phyloP scores from a whole-genome alignment of 805 yeast genomes.

The Millerozyma acaciae region DNA sequence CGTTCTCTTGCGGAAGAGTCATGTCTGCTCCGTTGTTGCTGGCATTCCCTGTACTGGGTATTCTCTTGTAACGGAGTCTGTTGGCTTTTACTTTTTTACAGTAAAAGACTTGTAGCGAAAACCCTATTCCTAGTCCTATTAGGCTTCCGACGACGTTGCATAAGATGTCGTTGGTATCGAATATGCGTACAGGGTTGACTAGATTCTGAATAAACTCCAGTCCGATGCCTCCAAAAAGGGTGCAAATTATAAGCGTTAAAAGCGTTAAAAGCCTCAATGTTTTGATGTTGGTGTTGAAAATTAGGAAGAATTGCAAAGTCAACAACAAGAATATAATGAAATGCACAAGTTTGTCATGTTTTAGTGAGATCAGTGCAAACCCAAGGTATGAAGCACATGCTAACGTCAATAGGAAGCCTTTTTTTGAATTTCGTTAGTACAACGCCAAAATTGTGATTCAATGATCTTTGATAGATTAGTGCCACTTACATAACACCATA shows the following conservation, averaged over 20 bases:
- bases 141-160: constrained; percentile 31
- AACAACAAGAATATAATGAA: constrained; percentile 43
- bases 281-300: constrained; percentile 32
- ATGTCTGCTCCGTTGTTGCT: neutral
- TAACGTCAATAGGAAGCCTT: constrained; percentile 26
- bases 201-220: constrained; percentile 51
- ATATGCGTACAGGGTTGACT: constrained; percentile 43
- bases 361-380: constrained; percentile 43
- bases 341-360: constrained; percentile 52
- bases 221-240: constrained; percentile 42
- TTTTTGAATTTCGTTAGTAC: constrained; percentile 6
- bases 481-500: constrained; percentile 18
- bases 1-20: constrained; percentile 7
- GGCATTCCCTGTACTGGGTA: neutral
- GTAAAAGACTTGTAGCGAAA: constrained; percentile 8
- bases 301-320: constrained; percentile 46
- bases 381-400: constrained; percentile 44
- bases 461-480: neutral
- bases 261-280: constrained; percentile 26
- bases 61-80: constrained; percentile 1
- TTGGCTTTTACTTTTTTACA: constrained; percentile 4
- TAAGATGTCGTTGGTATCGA: constrained; percentile 47
- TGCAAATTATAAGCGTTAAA: constrained; percentile 41
- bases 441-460: neutral
- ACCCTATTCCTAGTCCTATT: constrained; percentile 19